Percentiles rank a stretch among this genome's conserved stretches.
Evolutionary conservation across 352 stramenopile genomes (phyloP).

Genomic region (Phytophthora pinifolia): DNA sequence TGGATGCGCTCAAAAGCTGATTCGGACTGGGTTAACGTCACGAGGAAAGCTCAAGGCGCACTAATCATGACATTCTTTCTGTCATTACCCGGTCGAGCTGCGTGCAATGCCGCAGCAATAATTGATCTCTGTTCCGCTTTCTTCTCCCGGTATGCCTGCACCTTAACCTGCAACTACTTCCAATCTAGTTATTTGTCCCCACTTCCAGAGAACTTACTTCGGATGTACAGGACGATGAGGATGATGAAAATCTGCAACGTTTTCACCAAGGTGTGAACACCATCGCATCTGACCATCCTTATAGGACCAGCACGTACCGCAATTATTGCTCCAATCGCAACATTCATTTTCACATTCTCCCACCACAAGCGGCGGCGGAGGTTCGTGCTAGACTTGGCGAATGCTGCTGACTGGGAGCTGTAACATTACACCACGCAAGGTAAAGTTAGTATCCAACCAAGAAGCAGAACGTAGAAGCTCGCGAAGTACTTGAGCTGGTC

Average conservation of each 20-base stretch:
- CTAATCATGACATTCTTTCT: conserved; percentile 26
- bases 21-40: conserved; percentile 9
- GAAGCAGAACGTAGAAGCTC: not conserved
- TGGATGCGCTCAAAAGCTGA: conserved; percentile 32
- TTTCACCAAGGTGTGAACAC: conserved; percentile 5
- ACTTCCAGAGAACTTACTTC: conserved; percentile 42
- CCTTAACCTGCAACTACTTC: conserved; percentile 8
- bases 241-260: conserved; percentile 39
- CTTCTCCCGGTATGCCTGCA: conserved; percentile 8
- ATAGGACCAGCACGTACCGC: conserved; percentile 42
- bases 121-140: conserved; percentile 17
- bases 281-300: not conserved
- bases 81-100: conserved; percentile 18
- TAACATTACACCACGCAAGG: not conserved
- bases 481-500: conserved; percentile 75
- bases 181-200: conserved; percentile 29
- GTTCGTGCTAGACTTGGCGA: conserved; percentile 81
- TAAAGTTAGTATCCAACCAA: conserved; percentile 5
- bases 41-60: conserved; percentile 28
- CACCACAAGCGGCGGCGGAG: conserved; percentile 82
- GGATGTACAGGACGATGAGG: conserved; percentile 59
- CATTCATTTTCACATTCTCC: conserved; percentile 89
- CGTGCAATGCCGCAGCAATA: conserved; percentile 23
- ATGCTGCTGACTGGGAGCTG: conserved; percentile 79
- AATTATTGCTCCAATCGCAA: conserved; percentile 68